Evolutionary conservation across 2,329 filamentous ascomycete genomes (phyloP).

Genomic region (Aspergillus transmontanensis): DNA sequence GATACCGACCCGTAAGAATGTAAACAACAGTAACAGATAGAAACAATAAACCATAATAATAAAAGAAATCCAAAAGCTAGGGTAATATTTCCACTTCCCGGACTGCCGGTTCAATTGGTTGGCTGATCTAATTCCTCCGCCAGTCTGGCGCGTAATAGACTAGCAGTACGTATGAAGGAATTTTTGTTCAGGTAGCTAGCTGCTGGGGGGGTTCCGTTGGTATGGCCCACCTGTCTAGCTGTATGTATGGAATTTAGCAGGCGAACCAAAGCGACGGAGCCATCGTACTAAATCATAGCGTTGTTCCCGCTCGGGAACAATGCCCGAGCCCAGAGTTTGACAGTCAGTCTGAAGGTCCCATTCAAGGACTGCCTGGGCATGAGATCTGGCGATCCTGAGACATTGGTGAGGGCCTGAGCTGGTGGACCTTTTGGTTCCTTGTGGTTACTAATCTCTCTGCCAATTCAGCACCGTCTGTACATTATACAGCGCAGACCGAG

Average conservation of each 20-base stretch:
- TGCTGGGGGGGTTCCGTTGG: background rate
- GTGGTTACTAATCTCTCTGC: background rate
- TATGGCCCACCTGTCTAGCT: background rate
- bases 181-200: background rate
- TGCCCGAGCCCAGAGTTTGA: slow-evolving; percentile 13
- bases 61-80: background rate
- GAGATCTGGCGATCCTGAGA: background rate
- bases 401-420: background rate
- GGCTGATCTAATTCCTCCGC: background rate
- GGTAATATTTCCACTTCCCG: background rate
- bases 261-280: slow-evolving; percentile 13
- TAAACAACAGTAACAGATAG: background rate
- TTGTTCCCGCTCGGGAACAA: slow-evolving; percentile 16
- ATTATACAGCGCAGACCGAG: background rate
- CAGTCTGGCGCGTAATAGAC: background rate
- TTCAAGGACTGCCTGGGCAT: background rate
- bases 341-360: background rate
- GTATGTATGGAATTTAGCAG: background rate
- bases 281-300: slow-evolving; percentile 4
- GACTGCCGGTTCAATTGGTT: background rate
- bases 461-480: too few species aligned
- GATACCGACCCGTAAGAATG: background rate
- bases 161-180: background rate
- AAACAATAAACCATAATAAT: background rate
- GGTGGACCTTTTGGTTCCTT: background rate